Conservation (phyloP, 768 basidiomycete genomes). For the Hemileccinum impolitum region DNA sequence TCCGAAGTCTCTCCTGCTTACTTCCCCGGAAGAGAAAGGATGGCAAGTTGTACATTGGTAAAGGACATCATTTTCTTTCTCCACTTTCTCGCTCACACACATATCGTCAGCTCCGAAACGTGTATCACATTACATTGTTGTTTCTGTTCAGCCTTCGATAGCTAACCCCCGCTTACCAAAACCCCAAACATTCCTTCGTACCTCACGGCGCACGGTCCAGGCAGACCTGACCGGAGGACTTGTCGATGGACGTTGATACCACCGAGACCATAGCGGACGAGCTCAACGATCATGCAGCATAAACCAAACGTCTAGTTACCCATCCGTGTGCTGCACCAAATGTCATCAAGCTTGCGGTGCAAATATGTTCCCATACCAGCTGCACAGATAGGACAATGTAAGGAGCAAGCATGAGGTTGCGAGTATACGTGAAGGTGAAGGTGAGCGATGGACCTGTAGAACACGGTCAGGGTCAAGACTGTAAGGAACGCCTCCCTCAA, state of each 20-base stretch:
- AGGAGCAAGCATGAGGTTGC: too few species aligned
- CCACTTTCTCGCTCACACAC: conserved; percentile 32
- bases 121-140: conserved; percentile 55
- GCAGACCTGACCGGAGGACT: not conserved
- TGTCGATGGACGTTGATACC: conserved; percentile 24
- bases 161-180: conserved; percentile 40
- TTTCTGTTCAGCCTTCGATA: conserved; percentile 46
- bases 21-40: conserved; percentile 60
- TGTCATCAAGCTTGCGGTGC: conserved; percentile 4
- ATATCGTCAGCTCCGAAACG: conserved; percentile 53
- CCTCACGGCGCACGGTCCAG: conserved; percentile 52
- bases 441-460: too few species aligned
- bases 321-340: not conserved
- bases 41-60: conserved; percentile 59
- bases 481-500: too few species aligned
- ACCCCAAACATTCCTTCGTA: conserved; percentile 62
- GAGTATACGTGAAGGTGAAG: too few species aligned
- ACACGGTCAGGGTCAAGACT: too few species aligned
- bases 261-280: conserved; percentile 24
- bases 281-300: conserved; percentile 44
- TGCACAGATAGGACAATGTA: too few species aligned
- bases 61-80: conserved; percentile 1
- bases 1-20: conserved; percentile 57
- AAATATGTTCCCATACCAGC: not conserved
- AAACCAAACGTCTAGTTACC: conserved; percentile 25